phyloP scores from a whole-genome alignment of 768 basidiomycete species.

The Rhodocollybia butyracea region DNA sequence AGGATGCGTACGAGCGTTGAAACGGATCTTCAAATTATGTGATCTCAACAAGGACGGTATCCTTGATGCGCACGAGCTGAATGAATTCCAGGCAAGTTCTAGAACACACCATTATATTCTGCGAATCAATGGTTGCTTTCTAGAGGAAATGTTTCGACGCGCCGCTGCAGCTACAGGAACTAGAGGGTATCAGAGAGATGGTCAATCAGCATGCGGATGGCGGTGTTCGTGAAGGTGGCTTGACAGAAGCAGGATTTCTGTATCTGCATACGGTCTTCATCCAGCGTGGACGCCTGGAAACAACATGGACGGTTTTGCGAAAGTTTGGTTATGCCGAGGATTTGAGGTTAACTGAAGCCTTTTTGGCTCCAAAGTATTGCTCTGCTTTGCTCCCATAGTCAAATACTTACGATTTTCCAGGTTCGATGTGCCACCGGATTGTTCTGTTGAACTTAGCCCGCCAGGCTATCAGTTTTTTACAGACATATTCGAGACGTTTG shows the following conservation, averaged over 20 bases:
- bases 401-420: constrained; percentile 34
- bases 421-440: constrained; percentile 91
- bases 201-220: constrained; percentile 77
- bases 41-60: constrained; percentile 94
- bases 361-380: constrained; percentile 83
- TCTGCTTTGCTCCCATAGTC: neutral
- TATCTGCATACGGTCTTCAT: constrained; percentile 97
- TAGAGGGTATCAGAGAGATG: constrained; percentile 95
- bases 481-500: constrained; percentile 92
- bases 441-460: constrained; percentile 93
- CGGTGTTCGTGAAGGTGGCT: constrained; percentile 71
- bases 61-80: constrained; percentile 85
- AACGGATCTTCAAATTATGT: constrained; percentile 94
- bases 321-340: constrained; percentile 98
- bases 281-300: constrained; percentile 91
- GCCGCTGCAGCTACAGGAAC: constrained; percentile 86
- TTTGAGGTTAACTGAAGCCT: constrained; percentile 81
- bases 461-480: constrained; percentile 96
- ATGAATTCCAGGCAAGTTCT: constrained; percentile 86
- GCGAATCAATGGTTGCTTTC: too few species aligned
- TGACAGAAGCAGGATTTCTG: constrained; percentile 91
- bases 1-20: constrained; percentile 82
- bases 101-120: too few species aligned
- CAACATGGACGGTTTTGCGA: constrained; percentile 95
- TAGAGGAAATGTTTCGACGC: constrained; percentile 95